These are phyloP conservation scores for Cyathus striatus DNA, from an alignment of 768 basidiomycete genomes.

Conservation along the genomic window DNA sequence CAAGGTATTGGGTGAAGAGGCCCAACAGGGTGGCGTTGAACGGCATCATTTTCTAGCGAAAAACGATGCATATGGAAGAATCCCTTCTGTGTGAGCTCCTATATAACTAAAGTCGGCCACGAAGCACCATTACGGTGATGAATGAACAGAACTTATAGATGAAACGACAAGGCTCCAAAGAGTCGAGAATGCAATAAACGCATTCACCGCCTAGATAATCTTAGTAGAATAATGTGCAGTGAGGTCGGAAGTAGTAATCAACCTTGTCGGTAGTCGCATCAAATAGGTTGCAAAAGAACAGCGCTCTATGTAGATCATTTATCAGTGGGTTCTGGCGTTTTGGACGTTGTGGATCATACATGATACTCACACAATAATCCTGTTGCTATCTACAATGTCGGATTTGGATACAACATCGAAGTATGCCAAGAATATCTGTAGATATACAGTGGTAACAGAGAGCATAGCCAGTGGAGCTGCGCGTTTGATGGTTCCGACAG, in stretches of 20 bases:
- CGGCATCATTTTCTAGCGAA: slow-evolving; percentile 69
- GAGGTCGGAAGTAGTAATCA: slow-evolving; percentile 4
- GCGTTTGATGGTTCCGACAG: slow-evolving; percentile 63
- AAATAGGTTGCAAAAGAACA: slow-evolving; percentile 74
- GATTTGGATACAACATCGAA: slow-evolving; percentile 68
- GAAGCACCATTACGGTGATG: not conserved
- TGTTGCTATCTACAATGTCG: slow-evolving; percentile 60
- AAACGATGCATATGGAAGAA: slow-evolving; percentile 59
- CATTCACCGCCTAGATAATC: slow-evolving; percentile 44
- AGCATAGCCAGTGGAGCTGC: slow-evolving; percentile 66
- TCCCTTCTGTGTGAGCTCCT: slow-evolving; percentile 72
- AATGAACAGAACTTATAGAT: too few relatives aligned
- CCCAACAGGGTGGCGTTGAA: slow-evolving; percentile 65
- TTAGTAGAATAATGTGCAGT: not conserved
- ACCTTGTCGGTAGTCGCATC: slow-evolving; percentile 59
- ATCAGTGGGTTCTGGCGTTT: not conserved
- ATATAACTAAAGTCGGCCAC: slow-evolving; percentile 53
- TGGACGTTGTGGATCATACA: too few relatives aligned
- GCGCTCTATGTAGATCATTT: slow-evolving; percentile 32
- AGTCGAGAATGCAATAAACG: slow-evolving; percentile 58
- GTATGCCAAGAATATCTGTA: slow-evolving; percentile 68
- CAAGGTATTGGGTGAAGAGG: slow-evolving; percentile 54
- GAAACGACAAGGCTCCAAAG: slow-evolving; percentile 60
- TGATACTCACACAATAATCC: slow-evolving; percentile 61
- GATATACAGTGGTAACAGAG: slow-evolving; percentile 53